Evolutionary conservation across 805 yeast genomes (phyloP).

Genomic region (Candida namnaoensis): DNA sequence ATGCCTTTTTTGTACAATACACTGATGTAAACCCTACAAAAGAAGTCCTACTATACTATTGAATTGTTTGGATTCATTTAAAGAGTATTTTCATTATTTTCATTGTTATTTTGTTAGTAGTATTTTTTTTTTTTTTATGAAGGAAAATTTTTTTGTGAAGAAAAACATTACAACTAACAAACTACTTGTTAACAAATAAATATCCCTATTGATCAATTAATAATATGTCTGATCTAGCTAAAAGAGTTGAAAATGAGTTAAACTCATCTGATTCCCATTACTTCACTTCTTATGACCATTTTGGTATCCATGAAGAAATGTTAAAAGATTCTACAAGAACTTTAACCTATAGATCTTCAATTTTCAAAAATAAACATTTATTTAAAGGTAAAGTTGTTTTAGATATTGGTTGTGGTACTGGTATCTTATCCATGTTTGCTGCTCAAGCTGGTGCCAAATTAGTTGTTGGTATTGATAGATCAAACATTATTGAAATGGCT

Average conservation of each 20-base stretch:
- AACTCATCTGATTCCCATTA: constrained; percentile 44
- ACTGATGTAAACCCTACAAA: too few species aligned
- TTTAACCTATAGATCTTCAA: constrained; percentile 83
- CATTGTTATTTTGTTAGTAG: too few species aligned
- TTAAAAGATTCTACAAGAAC: constrained; percentile 93
- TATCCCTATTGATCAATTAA: neutral
- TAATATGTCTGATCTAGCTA: too few species aligned
- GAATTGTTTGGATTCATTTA: too few species aligned
- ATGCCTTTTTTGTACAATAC: too few species aligned
- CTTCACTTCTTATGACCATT: constrained; percentile 91
- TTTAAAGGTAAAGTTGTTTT: constrained; percentile 91
- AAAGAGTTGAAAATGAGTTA: neutral
- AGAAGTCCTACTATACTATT: too few species aligned
- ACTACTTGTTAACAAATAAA: too few species aligned
- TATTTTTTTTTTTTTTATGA: too few species aligned
- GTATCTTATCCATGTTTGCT: constrained; percentile 95
- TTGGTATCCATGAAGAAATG: constrained; percentile 98
- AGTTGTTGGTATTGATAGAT: constrained; percentile 96
- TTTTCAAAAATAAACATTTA: constrained; percentile 77
- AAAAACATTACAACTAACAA: too few species aligned
- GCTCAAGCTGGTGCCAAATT: constrained; percentile 98
- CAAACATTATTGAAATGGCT: constrained; percentile 96
- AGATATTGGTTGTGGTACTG: constrained; percentile 99
- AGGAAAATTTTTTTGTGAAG: too few species aligned
- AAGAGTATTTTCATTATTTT: too few species aligned